Evolutionary conservation across 176 grass and related monocot genomes (phyloP).

Genomic region (Calamus simplicifolius): DNA sequence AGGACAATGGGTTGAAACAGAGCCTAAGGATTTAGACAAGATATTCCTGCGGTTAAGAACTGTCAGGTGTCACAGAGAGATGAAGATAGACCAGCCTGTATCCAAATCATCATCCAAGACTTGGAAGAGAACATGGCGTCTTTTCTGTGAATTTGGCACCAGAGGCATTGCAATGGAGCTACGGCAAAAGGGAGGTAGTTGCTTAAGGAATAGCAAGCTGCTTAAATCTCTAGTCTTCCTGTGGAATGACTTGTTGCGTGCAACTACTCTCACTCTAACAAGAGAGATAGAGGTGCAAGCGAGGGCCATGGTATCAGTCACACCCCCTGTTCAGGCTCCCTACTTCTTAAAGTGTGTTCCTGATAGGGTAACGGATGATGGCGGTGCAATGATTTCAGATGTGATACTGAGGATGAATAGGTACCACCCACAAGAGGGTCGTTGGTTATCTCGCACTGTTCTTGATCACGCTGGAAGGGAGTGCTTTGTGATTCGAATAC

Average conservation of each 20-base stretch:
- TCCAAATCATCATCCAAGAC: conserved; percentile 39
- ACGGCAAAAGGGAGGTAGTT: conserved; percentile 27
- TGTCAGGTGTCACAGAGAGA: conserved; percentile 59
- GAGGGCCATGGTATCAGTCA: conserved; percentile 62
- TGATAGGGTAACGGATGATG: conserved; percentile 85
- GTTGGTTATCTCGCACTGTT: conserved; percentile 80
- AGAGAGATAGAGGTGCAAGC: conserved; percentile 34
- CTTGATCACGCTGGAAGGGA: conserved; percentile 80
- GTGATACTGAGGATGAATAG: conserved; percentile 69
- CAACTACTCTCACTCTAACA: conserved; percentile 33
- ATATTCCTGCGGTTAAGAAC: conserved; percentile 47
- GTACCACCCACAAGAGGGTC: conserved; percentile 73
- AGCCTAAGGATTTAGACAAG: conserved; percentile 18
- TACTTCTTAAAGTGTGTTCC: conserved; percentile 88
- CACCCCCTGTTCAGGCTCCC: conserved; percentile 71
- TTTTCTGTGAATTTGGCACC: conserved; percentile 85
- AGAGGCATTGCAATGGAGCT: conserved; percentile 56
- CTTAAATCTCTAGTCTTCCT: conserved; percentile 46
- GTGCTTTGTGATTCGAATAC: conserved; percentile 74
- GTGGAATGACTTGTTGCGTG: conserved; percentile 70
- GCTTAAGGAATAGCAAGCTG: conserved; percentile 64
- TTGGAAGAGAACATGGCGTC: conserved; percentile 68
- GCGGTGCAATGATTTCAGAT: conserved; percentile 92
- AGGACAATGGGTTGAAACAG: conserved; percentile 44
- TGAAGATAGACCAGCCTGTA: conserved; percentile 54